These are phyloP conservation scores for Dryas octopetala DNA, from an alignment of 306 rosid species.

Conservation along the genomic window DNA sequence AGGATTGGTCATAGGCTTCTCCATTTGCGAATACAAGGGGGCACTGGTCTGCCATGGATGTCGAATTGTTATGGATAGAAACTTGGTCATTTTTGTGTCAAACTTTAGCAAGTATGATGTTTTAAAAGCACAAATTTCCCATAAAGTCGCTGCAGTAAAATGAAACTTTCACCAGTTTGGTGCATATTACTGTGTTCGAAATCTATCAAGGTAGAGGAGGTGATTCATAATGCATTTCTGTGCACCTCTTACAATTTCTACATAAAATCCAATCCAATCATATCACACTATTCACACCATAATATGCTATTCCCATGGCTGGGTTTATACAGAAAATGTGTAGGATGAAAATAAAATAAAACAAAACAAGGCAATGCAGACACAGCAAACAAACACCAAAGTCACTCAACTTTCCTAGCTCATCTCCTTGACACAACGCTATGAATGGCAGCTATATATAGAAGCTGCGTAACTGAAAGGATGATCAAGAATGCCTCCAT, in stretches of 20 bases:
- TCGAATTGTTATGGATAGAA: too few species aligned
- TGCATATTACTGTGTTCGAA: background rate
- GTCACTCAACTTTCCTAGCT: background rate
- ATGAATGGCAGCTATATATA: conserved; percentile 75
- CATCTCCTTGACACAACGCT: conserved; percentile 41
- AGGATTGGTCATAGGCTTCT: too few species aligned
- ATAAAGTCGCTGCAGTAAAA: too few species aligned
- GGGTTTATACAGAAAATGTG: conserved; percentile 19
- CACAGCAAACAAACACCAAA: conserved; percentile 17
- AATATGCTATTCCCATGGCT: background rate
- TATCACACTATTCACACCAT: conserved; percentile 35
- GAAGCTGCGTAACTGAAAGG: conserved; percentile 82
- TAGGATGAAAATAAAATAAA: background rate
- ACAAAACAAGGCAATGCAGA: background rate
- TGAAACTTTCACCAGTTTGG: too few species aligned
- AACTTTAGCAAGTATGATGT: too few species aligned
- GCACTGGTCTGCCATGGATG: too few species aligned
- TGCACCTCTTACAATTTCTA: background rate
- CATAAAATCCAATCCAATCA: conserved; percentile 27
- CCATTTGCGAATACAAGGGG: too few species aligned
- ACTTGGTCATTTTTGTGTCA: too few species aligned
- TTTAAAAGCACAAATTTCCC: too few species aligned
- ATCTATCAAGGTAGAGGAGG: background rate
- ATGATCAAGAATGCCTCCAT: conserved; percentile 93
- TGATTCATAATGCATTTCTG: background rate